Evolutionary conservation across 805 yeast genomes (phyloP).

Genomic region (Yarrowia sp.): DNA sequence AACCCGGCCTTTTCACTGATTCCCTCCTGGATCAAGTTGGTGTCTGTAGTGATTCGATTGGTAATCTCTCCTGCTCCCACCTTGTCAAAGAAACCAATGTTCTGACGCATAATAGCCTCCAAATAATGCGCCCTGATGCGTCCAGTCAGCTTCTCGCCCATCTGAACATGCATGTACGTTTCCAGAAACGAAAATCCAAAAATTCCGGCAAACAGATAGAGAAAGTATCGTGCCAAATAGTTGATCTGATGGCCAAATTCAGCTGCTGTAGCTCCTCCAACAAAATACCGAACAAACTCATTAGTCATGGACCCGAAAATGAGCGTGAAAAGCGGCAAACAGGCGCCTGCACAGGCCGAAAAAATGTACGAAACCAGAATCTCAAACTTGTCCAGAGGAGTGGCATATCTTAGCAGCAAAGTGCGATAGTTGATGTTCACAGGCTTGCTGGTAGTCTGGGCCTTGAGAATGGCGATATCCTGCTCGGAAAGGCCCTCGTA

Average conservation of each 20-base stretch:
- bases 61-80: slow-evolving; percentile 45
- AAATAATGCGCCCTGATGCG: slow-evolving; percentile 41
- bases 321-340: slow-evolving; percentile 42
- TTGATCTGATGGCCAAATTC: slow-evolving; percentile 39
- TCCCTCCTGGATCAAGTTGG: slow-evolving; percentile 43
- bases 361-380: slow-evolving; percentile 6
- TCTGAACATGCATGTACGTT: slow-evolving; percentile 39
- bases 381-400: neutral
- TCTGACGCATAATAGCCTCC: slow-evolving; percentile 40
- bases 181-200: slow-evolving; percentile 37
- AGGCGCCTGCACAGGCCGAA: slow-evolving; percentile 13
- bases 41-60: slow-evolving; percentile 43
- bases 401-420: neutral
- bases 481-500: slow-evolving; percentile 9
- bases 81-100: slow-evolving; percentile 44
- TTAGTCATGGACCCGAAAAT: slow-evolving; percentile 43
- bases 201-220: slow-evolving; percentile 42
- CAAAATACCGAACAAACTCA: slow-evolving; percentile 38
- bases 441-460: neutral
- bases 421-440: slow-evolving; percentile 16
- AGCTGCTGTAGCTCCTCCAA: slow-evolving; percentile 30
- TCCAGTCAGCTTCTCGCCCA: slow-evolving; percentile 43
- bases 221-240: slow-evolving; percentile 41
- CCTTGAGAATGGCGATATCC: neutral
- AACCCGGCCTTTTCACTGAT: slow-evolving; percentile 43